phyloP scores from a whole-genome alignment of 345 rosid genomes.

The Iberis pinnata region DNA sequence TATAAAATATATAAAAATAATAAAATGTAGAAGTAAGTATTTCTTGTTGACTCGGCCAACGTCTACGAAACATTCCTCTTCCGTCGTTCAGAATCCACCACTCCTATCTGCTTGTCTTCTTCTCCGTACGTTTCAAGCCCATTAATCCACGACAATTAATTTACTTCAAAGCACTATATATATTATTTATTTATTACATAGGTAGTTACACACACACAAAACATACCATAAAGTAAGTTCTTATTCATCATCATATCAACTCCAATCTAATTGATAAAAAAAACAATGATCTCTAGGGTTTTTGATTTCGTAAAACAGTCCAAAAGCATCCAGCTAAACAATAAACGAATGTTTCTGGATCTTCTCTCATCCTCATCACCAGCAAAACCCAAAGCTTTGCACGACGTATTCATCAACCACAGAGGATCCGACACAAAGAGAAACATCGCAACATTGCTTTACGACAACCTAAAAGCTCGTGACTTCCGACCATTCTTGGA shows the following conservation, averaged over 20 bases:
- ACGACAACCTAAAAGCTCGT: conserved; percentile 41
- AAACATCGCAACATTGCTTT: conserved; percentile 49
- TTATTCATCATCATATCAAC: not conserved
- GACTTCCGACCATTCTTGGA: conserved; percentile 57
- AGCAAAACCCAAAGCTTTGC: conserved; percentile 20
- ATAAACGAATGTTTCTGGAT: conserved; percentile 8
- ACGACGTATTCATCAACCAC: conserved; percentile 72
- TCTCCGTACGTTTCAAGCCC: conserved; percentile 17
- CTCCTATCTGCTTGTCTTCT: conserved; percentile 15
- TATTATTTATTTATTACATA: not conserved
- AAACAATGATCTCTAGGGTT: conserved; percentile 30
- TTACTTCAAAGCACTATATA: conserved; percentile 11
- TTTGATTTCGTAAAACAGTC: conserved; percentile 29
- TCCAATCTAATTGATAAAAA: not conserved
- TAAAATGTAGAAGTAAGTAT: not conserved
- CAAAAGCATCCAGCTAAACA: conserved; percentile 16
- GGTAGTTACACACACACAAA: not conserved
- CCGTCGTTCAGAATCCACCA: conserved; percentile 23
- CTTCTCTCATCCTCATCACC: conserved; percentile 20
- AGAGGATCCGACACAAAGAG: conserved; percentile 67
- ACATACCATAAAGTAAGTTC: not conserved
- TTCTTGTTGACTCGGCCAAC: conserved; percentile 25
- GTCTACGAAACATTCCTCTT: conserved; percentile 27
- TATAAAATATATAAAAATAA: not conserved
- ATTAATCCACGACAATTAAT: conserved; percentile 16